phyloP scores from a whole-genome alignment of 768 basidiomycete species.

The Serendipita indica region DNA sequence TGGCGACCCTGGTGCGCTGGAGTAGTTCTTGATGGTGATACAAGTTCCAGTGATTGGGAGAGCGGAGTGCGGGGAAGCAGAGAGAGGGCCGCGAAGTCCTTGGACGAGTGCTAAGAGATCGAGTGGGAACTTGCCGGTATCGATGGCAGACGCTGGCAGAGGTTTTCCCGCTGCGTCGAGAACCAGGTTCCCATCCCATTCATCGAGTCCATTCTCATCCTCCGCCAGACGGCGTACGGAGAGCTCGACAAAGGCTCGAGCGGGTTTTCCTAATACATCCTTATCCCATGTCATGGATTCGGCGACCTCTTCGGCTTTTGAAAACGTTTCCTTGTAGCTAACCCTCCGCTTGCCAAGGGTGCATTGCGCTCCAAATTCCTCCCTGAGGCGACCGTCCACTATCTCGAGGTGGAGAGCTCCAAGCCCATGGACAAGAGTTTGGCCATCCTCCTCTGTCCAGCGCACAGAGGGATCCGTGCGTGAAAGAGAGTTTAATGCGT shows the following conservation, averaged over 20 bases:
- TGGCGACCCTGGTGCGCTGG: conserved; percentile 29
- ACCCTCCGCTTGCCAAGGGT: conserved; percentile 66
- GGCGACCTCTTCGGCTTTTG: conserved; percentile 20
- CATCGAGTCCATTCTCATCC: conserved; percentile 45
- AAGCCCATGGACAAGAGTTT: conserved; percentile 68
- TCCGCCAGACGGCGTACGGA: conserved; percentile 38
- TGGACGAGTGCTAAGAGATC: conserved; percentile 41
- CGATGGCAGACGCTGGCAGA: conserved; percentile 35
- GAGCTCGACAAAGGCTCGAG: conserved; percentile 39
- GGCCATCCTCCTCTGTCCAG: conserved; percentile 53
- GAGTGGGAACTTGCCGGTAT: conserved; percentile 24
- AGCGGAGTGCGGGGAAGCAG: conserved; percentile 64
- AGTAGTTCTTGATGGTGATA: conserved; percentile 36
- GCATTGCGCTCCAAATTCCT: conserved; percentile 67
- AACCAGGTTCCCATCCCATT: conserved; percentile 69
- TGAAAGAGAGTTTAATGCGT: conserved; percentile 51
- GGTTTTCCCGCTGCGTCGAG: conserved; percentile 37
- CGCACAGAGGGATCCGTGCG: conserved; percentile 89
- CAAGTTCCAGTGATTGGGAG: conserved; percentile 51
- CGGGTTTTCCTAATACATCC: conserved; percentile 43
- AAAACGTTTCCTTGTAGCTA: conserved; percentile 55
- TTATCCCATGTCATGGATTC: conserved; percentile 41
- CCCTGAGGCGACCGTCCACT: conserved; percentile 59
- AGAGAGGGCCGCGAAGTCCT: conserved; percentile 56
- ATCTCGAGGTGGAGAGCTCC: conserved; percentile 84